Evolutionary conservation across 139 green algal species (phyloP).

Genomic region (Desmodesmus armatus): DNA sequence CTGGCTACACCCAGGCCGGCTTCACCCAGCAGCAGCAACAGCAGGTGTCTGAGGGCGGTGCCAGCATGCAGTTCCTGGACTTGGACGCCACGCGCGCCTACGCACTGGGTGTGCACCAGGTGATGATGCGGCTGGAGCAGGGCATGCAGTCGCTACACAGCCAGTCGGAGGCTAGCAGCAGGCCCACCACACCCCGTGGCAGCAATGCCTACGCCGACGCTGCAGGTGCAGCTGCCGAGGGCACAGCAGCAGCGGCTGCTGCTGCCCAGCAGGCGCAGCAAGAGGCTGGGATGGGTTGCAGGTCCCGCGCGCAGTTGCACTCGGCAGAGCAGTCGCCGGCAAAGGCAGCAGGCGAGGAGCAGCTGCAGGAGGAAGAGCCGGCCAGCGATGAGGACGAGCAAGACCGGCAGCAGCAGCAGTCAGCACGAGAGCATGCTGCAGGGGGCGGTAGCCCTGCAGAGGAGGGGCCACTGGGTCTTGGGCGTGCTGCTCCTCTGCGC

Average conservation of each 20-base stretch:
- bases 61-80: conserved; percentile 7
- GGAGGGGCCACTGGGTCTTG: no score
- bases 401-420: no score
- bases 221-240: neutral
- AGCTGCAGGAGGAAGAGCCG: neutral
- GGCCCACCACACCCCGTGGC: neutral
- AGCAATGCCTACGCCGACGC: neutral
- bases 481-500: no score
- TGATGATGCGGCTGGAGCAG: conserved; percentile 12
- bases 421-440: no score
- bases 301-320: no score
- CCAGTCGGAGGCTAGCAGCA: conserved; percentile 14
- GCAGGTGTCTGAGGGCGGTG: neutral
- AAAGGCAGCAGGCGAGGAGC: no score
- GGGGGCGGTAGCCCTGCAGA: no score
- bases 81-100: conserved; percentile 7
- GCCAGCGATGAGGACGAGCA: neutral
- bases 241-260: neutral
- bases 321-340: no score
- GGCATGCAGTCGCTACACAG: neutral
- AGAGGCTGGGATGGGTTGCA: no score
- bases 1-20: neutral
- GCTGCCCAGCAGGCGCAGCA: no score
- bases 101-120: conserved; percentile 16
- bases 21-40: neutral